Evolutionary conservation across 2,329 filamentous ascomycete genomes (phyloP).

Genomic region (Pseudogymnoascus sp.): DNA sequence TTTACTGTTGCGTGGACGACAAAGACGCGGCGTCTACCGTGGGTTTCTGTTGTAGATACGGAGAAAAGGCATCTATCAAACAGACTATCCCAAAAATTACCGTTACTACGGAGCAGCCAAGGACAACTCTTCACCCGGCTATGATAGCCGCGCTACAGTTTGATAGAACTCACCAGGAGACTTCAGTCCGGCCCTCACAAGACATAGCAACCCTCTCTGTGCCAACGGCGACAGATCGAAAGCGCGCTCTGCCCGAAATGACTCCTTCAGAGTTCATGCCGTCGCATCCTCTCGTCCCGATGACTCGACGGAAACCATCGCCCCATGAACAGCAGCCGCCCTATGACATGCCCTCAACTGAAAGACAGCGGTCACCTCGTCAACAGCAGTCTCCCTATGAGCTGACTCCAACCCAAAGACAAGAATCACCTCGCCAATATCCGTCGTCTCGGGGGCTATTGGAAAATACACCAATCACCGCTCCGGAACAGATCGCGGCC

Average conservation of each 20-base stretch:
- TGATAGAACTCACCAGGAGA: neutral
- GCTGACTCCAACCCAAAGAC: neutral
- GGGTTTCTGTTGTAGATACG: neutral
- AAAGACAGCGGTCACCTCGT: neutral
- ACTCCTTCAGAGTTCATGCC: neutral
- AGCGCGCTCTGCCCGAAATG: neutral
- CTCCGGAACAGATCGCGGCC: neutral
- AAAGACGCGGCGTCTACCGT: neutral
- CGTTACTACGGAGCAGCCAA: neutral
- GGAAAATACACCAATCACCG: neutral
- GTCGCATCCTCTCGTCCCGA: neutral
- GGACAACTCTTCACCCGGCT: neutral
- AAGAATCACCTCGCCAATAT: neutral
- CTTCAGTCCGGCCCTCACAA: neutral
- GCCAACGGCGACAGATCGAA: neutral
- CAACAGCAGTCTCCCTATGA: neutral
- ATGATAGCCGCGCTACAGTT: neutral
- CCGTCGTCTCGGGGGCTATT: neutral
- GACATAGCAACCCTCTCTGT: neutral
- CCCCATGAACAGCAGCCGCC: neutral
- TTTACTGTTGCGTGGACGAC: neutral
- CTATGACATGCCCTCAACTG: neutral
- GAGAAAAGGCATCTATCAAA: neutral
- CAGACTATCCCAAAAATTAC: neutral
- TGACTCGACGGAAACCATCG: neutral